Evolutionary conservation across 306 rosid genomes (phyloP).

Genomic region (Citrullus amarus): DNA sequence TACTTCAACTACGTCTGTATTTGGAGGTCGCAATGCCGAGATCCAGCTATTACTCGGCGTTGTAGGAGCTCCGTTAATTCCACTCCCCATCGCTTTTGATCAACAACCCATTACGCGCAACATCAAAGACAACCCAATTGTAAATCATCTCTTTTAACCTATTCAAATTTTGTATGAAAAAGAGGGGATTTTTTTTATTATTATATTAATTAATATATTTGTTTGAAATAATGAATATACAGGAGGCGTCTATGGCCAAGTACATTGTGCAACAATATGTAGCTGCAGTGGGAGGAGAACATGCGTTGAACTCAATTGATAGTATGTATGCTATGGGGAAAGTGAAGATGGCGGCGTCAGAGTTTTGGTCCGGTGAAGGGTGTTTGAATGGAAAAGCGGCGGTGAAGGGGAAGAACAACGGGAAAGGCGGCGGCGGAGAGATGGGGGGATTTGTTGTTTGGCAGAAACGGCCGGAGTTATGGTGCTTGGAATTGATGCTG

Average conservation of each 20-base stretch:
- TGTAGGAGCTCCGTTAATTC: conserved; percentile 80
- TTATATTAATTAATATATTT: too few species aligned
- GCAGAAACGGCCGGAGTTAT: conserved; percentile 73
- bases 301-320: conserved; percentile 43
- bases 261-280: conserved; percentile 77
- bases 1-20: conserved; percentile 22
- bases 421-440: conserved; percentile 28
- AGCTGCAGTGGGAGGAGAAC: conserved; percentile 89
- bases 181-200: too few species aligned
- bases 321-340: conserved; percentile 97
- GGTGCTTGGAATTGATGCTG: conserved; percentile 82
- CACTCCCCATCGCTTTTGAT: conserved; percentile 43
- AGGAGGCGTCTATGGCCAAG: conserved; percentile 70
- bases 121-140: conserved; percentile 76
- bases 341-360: conserved; percentile 69
- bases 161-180: too few species aligned
- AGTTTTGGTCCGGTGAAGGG: conserved; percentile 51
- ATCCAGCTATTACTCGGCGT: conserved; percentile 79
- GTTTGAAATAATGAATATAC: too few species aligned
- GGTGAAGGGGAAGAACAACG: conserved; percentile 33
- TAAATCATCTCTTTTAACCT: conserved; percentile 13
- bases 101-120: conserved; percentile 34
- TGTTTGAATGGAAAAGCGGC: conserved; percentile 22
- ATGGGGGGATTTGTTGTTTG: conserved; percentile 89
- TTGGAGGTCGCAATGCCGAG: conserved; percentile 61